Base-by-base conservation (phyloP, 2,329 filamentous ascomycete species). In the Fonsecaea nubica region DNA sequence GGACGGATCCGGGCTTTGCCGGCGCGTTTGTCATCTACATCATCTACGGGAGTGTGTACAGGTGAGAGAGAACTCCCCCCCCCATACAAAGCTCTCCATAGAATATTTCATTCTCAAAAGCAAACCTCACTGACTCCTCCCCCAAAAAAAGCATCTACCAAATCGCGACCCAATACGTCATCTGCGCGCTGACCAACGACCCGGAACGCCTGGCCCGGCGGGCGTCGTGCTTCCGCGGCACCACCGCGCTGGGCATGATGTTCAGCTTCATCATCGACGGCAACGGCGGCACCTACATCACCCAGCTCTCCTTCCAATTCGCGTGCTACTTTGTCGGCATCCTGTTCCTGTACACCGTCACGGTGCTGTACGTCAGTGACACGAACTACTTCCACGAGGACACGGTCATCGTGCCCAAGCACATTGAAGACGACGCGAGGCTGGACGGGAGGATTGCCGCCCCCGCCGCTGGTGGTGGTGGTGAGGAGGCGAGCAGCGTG, bases 311-410 rank as follows among this genome's bases (percentile, higher is more conserved):
- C 35, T 59, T 70, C 4, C 71, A 73, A 58, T 64, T 73, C 21
- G 60, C 56, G 6, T 45, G 69, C 18, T 72, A 72, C 56, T 58
- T 42, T 15, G 56, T 71, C 4, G 71, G 71, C 9, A 38, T 66
- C 4, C 55, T 67, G 13, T 62, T 57, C 25, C 35, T 73, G 21
- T 33, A 66, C 15, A 21, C 18, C 35, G 60, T 73, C 58, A 65
- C 70, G 15, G 60, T 40, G 40, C 42, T 54, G 18, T 67, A 59
- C 18, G 69, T 72, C 32, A 58, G 32, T 12, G 58, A 70, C 25
- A 72, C 71, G 10, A 73, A 73, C 45, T 73, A 73, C 35, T 72
- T 73, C 60, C 36, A 64, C 15, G 71, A 73, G 56, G 66, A 68
- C 6, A 65, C 62, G 35, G 71, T 72, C 45, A 71, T 73, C 35